Conservation (phyloP, 805 yeast genomes). For the Teunomyces kruisii region DNA sequence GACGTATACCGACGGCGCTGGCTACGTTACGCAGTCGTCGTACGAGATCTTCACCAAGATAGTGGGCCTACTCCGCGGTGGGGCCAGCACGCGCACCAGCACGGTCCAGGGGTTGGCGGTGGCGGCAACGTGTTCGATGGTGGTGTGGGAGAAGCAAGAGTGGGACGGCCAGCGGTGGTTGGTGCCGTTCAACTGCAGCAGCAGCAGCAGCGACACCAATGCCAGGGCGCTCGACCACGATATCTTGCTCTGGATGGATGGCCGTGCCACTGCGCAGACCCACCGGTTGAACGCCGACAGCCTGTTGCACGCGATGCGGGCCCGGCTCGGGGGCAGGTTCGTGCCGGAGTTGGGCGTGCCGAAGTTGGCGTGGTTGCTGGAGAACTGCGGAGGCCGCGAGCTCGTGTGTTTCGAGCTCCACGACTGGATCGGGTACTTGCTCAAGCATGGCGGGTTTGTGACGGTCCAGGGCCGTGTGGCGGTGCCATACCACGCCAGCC, state of each 20-base stretch:
- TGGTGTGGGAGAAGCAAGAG: slow-evolving; percentile 31
- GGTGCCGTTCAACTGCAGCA: slow-evolving; percentile 11
- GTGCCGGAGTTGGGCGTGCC: slow-evolving; percentile 62
- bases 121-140: slow-evolving; percentile 63
- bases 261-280: slow-evolving; percentile 38
- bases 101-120: slow-evolving; percentile 30
- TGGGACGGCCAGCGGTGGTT: slow-evolving; percentile 12
- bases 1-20: slow-evolving; percentile 11
- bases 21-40: slow-evolving; percentile 41
- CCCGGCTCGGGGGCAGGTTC: slow-evolving; percentile 42
- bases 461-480: not conserved
- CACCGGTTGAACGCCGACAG: slow-evolving; percentile 20
- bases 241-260: slow-evolving; percentile 63
- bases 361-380: slow-evolving; percentile 42
- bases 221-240: slow-evolving; percentile 29
- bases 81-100: not conserved
- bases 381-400: slow-evolving; percentile 13
- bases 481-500: not conserved
- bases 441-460: slow-evolving; percentile 24
- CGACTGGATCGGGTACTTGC: slow-evolving; percentile 42
- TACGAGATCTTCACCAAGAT: slow-evolving; percentile 36
- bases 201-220: no score
- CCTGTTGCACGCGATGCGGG: slow-evolving; percentile 18
- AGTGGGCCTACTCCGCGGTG: slow-evolving; percentile 16
- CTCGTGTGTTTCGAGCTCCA: slow-evolving; percentile 50